Evolutionary conservation across 495 filamentous ascomycete species (phyloP).

Genomic region (Neurospora sp.): DNA sequence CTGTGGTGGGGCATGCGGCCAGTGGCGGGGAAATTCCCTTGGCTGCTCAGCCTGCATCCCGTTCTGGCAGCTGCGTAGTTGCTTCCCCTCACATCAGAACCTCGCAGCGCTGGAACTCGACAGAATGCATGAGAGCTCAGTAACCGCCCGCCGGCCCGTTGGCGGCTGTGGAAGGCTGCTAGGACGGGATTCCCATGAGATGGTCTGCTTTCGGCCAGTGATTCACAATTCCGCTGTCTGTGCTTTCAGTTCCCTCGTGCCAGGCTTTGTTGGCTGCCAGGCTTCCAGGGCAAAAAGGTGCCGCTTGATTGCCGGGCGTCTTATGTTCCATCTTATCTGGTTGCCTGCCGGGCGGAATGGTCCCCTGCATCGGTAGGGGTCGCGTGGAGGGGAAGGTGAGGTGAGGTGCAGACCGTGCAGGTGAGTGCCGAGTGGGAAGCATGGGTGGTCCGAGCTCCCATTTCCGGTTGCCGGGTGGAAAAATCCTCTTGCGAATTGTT

Average conservation of each 20-base stretch:
- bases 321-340: background rate
- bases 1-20: background rate
- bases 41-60: background rate
- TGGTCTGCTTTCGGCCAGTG: background rate
- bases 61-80: background rate
- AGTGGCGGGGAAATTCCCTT: conserved; percentile 16
- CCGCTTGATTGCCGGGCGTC: conserved; percentile 9
- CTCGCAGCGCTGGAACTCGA: background rate
- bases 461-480: conserved; percentile 6
- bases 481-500: conserved; percentile 20
- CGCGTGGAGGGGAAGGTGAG: conserved; percentile 1
- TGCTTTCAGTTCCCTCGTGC: background rate
- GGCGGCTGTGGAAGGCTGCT: background rate
- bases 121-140: background rate
- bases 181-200: background rate
- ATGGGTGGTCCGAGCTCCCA: conserved; percentile 1
- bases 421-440: background rate
- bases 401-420: background rate
- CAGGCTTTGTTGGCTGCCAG: background rate
- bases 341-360: background rate
- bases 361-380: background rate
- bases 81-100: background rate
- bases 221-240: background rate
- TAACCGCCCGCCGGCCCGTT: background rate
- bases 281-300: background rate